Evolutionary conservation across 78 protist species (phyloP), one percentile per base, ranked within the genome.

Genomic region (Dictyostelium intermedium): DNA sequence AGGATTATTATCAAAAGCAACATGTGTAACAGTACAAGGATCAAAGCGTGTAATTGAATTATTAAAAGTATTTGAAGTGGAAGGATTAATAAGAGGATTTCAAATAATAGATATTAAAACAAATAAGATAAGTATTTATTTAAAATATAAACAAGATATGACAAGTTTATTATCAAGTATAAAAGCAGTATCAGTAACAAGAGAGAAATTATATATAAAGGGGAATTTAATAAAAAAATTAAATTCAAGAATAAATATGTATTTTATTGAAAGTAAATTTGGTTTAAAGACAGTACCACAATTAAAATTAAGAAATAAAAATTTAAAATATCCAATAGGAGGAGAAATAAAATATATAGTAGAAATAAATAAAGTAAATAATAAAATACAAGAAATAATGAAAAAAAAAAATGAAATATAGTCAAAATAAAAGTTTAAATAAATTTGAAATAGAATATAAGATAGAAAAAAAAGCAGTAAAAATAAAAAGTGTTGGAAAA

Each of bases 321-420:
- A 73, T 23, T 27, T 66, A 73, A 73, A 2, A 1, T 13, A 30
- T 35, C 18, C 5, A 35, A 35, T 73, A 35, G 81, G 81, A 0
- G 81, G 81, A 0, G 81, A 73, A 37, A 13, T 73, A 5, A 73
- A 73, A 37, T 73, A 73, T 73, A 37, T 27, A 32, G 35, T 73
- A 27, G 25, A 20, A 27, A 34, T 73, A 32, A 73, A 73, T 73
- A 73, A 73, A 16, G 53, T 30, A 35, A 27, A 73, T 27, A 6
- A 34, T 13, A 73, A 73, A 34, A 39, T 76, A 37, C 35, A 76
- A 41, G 82, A 76, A 39, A 10, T 76, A 76, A 20, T 34, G 20
- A 76, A 76, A 76, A 63, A 70, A 70, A 60, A 23, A 37, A 76
- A 73, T 76, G 82, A 76, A 76, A 39, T 76, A 34, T 39, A 76